Percentiles rank a stretch among this genome's conserved stretches.
These are phyloP conservation scores for Chiua virens DNA, from an alignment of 768 basidiomycete genomes.

Conservation along the genomic window DNA sequence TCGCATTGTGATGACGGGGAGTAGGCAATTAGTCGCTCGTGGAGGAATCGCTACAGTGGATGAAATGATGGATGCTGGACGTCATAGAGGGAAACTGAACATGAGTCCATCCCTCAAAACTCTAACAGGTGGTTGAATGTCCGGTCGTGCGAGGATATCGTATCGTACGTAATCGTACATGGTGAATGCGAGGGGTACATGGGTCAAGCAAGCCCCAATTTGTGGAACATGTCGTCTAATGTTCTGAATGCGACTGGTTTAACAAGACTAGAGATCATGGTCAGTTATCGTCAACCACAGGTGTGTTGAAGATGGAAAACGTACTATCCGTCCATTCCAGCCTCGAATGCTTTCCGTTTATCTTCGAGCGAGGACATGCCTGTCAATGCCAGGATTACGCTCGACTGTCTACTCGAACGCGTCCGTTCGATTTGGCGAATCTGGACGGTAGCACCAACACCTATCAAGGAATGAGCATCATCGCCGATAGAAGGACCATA, in stretches of 20 bases:
- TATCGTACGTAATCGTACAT: constrained; percentile 5
- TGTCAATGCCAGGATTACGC: constrained; percentile 83
- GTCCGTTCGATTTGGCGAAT: constrained; percentile 74
- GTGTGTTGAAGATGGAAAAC: constrained; percentile 33
- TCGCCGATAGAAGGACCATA: background rate
- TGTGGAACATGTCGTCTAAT: constrained; percentile 79
- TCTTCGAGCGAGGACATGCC: constrained; percentile 94
- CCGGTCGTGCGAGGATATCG: background rate
- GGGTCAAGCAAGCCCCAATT: constrained; percentile 53
- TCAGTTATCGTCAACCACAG: background rate
- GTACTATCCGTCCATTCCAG: constrained; percentile 94
- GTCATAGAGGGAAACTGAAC: background rate
- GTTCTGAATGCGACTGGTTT: constrained; percentile 96
- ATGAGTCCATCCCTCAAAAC: background rate
- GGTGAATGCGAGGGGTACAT: constrained; percentile 8
- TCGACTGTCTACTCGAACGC: constrained; percentile 30
- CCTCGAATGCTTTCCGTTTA: constrained; percentile 86
- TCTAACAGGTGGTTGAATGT: constrained; percentile 13
- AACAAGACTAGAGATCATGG: constrained; percentile 58
- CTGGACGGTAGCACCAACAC: constrained; percentile 78
- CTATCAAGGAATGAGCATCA: constrained; percentile 35
- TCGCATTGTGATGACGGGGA: background rate
- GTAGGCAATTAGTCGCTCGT: background rate
- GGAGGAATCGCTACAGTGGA: constrained; percentile 10
- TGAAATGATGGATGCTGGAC: background rate